Conservation (phyloP, 192 early-diverging fungal genomes). For the Coemansia sp. region DNA sequence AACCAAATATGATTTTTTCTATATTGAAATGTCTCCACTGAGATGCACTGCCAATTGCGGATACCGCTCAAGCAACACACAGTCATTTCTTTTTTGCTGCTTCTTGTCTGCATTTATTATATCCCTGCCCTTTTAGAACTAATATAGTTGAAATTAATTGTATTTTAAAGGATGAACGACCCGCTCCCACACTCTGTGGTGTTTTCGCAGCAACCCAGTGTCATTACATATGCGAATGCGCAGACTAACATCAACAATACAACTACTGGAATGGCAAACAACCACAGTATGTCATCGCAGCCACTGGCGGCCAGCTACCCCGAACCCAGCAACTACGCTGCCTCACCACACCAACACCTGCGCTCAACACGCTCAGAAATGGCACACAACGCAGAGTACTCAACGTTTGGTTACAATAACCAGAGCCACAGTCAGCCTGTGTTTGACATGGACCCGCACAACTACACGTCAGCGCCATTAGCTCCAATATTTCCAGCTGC, state of each 20-base stretch:
- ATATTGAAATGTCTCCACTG: not conserved
- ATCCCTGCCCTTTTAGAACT: not conserved
- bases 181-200: conserved; percentile 2
- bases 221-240: not conserved
- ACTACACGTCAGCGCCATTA: not conserved
- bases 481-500: not conserved
- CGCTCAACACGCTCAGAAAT: not conserved
- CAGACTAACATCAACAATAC: not conserved
- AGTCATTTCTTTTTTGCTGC: not conserved
- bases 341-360: not conserved
- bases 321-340: not conserved
- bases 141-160: not conserved
- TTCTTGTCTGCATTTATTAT: not conserved
- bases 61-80: not conserved
- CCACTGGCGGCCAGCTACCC: not conserved
- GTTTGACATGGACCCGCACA: not conserved
- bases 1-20: not conserved
- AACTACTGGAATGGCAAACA: not conserved
- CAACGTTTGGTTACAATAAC: not conserved
- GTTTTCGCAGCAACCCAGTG: not conserved
- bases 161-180: not conserved
- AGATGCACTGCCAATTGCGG: not conserved
- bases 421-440: not conserved
- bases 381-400: not conserved
- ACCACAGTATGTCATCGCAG: not conserved